Percentiles rank a stretch among this genome's conserved stretches.
Conservation (phyloP, 768 basidiomycete genomes). For the Mycena metata region DNA sequence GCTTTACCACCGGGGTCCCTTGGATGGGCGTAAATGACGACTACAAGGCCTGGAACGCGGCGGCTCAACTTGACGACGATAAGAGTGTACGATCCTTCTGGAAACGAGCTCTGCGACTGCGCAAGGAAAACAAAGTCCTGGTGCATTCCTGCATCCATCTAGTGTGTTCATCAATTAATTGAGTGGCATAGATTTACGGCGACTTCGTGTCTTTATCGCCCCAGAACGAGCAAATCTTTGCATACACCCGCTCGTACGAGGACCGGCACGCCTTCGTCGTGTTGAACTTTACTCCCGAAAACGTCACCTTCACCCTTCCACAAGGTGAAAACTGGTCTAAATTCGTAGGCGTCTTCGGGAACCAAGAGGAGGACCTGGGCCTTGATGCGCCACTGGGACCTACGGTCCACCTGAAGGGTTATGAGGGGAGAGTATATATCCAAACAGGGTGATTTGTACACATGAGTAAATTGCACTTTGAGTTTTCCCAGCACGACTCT, state of each 20-base stretch:
- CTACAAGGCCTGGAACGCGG: slow-evolving; percentile 70
- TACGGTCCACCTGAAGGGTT: slow-evolving; percentile 44
- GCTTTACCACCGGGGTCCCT: slow-evolving; percentile 74
- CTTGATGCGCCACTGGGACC: neutral
- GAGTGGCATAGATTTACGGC: slow-evolving; percentile 65
- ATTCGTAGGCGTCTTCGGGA: slow-evolving; percentile 46
- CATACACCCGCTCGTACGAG: slow-evolving; percentile 61
- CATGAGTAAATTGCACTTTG: no score
- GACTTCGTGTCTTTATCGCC: slow-evolving; percentile 65
- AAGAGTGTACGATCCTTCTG: slow-evolving; percentile 74
- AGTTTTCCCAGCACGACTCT: no score
- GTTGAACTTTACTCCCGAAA: slow-evolving; percentile 59
- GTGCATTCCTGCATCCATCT: slow-evolving; percentile 51
- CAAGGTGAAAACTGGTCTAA: slow-evolving; percentile 7
- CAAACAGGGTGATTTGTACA: neutral
- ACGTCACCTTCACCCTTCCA: slow-evolving; percentile 37
- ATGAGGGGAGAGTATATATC: slow-evolving; percentile 52
- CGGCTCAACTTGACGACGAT: slow-evolving; percentile 58
- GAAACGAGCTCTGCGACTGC: slow-evolving; percentile 64
- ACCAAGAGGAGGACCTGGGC: slow-evolving; percentile 39
- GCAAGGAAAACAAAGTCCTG: slow-evolving; percentile 68
- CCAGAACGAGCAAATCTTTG: slow-evolving; percentile 65
- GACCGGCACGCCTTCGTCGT: slow-evolving; percentile 55
- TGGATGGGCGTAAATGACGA: slow-evolving; percentile 87
- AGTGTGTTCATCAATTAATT: neutral